Base-by-base conservation (phyloP, 768 basidiomycete genomes). In the Trametes meyenii region DNA sequence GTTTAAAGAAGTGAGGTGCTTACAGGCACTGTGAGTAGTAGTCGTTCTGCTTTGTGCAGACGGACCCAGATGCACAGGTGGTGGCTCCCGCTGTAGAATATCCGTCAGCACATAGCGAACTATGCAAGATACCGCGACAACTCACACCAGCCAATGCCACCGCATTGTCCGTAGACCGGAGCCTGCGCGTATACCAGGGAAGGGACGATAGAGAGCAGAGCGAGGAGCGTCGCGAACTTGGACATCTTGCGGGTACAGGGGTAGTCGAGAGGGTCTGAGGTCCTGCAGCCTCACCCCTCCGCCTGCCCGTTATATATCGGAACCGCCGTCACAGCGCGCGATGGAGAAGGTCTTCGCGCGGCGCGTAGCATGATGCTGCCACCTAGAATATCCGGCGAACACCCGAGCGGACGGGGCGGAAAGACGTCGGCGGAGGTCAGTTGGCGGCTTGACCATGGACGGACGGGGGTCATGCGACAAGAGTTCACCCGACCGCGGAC, bases 71-170 rank as follows among this genome's bases (percentile, higher is more conserved):
- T 12, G 63, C 75, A 51, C 74, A 76, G 23, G 73, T 70, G 10
- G 74, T 76, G 19, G 74, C 46, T 44, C 75, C 74, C 61, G 63
- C 72, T 74, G 36, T 16, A 50, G 17, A 36, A 11, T 29, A 6
- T 3, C 48, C 19, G 50, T 23, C 48, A 14, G 11, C 2, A 40
- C 50, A 16, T 11, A 62, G 39, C 63, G 5, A 36, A 21, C 19
- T 11, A 40, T 21, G 16, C n/a, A 11, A 13, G 50, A 24, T 12
- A 7, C n/a, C 2, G 38, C 1, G 21, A 14, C 19, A 21, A 75
- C 81, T 61, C 71, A 84, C 82, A 72, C 81, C 81, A 83, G 56
- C 71, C 73, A 56, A 75, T 74, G 43, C 83, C 84, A 69, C 83
- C 83, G 66, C 84, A 86, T 66, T 85, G 85, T 8, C 77, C 81